These are phyloP conservation scores for Amborella trichopoda DNA, from an alignment of 164 flowering plant species.

Conservation along the genomic window DNA sequence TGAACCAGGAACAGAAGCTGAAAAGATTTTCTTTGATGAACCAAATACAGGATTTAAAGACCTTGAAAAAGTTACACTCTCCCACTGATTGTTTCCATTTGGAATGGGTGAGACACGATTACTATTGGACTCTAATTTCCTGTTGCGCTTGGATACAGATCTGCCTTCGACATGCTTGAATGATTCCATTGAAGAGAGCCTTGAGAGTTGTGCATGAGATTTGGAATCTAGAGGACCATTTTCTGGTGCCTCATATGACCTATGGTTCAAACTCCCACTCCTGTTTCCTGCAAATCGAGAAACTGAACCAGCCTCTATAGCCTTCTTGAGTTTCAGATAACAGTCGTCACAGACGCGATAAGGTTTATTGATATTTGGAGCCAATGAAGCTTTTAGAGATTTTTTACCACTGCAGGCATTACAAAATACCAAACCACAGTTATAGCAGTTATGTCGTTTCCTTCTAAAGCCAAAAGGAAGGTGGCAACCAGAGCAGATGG, in stretches of 20 bases:
- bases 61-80: constrained; percentile 18
- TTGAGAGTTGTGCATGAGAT: constrained; percentile 32
- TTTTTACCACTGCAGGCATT: constrained; percentile 76
- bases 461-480: constrained; percentile 67
- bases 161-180: constrained; percentile 27
- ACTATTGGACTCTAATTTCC: constrained; percentile 18
- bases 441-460: constrained; percentile 93
- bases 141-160: constrained; percentile 10
- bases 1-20: constrained; percentile 42
- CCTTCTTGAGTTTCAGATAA: constrained; percentile 56
- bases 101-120: constrained; percentile 17
- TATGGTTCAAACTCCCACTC: constrained; percentile 19
- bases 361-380: constrained; percentile 73
- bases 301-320: constrained; percentile 24
- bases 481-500: constrained; percentile 70
- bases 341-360: constrained; percentile 95
- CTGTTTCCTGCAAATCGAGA: constrained; percentile 22
- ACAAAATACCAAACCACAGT: constrained; percentile 93
- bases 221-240: constrained; percentile 28
- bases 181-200: constrained; percentile 53
- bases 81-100: constrained; percentile 29
- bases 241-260: constrained; percentile 25
- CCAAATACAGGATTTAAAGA: constrained; percentile 21
- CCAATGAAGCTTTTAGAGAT: constrained; percentile 73
- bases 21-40: constrained; percentile 21